A percentile compares a stretch with the other conserved stretches of the same genome.
Conservation (phyloP, 179 eudicot species). For the Silene noctiflora region DNA sequence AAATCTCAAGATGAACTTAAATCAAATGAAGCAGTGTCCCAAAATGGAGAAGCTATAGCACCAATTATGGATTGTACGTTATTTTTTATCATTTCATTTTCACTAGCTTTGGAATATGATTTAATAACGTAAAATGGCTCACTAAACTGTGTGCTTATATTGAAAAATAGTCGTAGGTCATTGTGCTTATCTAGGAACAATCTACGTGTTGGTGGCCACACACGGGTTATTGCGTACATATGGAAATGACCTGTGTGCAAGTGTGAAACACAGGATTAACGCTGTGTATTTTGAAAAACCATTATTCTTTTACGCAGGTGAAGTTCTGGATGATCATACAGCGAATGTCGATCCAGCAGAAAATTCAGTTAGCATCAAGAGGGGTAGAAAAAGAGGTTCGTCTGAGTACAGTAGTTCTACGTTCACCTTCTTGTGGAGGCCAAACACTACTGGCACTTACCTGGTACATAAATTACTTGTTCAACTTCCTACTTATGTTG, state of each 20-base stretch:
- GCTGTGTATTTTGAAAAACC: too few species aligned
- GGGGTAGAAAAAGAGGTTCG: neutral
- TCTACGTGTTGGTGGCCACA: too few species aligned
- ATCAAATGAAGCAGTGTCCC: conserved; percentile 14
- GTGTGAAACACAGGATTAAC: too few species aligned
- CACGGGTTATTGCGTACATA: too few species aligned
- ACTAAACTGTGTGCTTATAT: neutral
- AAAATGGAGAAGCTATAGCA: neutral
- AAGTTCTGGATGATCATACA: conserved; percentile 13
- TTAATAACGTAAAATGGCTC: neutral
- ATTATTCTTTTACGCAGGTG: conserved; percentile 20
- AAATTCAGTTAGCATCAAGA: conserved; percentile 10
- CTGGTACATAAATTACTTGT: conserved; percentile 20
- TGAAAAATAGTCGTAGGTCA: too few species aligned
- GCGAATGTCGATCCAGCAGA: conserved; percentile 6
- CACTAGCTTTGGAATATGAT: neutral
- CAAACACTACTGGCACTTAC: conserved; percentile 15
- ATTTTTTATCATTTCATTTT: neutral
- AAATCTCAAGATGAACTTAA: conserved; percentile 9
- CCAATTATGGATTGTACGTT: conserved; percentile 21
- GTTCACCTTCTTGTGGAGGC: conserved; percentile 25
- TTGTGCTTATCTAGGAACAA: too few species aligned
- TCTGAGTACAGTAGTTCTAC: conserved; percentile 15
- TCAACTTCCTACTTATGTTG: neutral
- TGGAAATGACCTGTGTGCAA: neutral